Base-by-base conservation (phyloP, 164 flowering plant species). In the Cinnamomum chago region DNA sequence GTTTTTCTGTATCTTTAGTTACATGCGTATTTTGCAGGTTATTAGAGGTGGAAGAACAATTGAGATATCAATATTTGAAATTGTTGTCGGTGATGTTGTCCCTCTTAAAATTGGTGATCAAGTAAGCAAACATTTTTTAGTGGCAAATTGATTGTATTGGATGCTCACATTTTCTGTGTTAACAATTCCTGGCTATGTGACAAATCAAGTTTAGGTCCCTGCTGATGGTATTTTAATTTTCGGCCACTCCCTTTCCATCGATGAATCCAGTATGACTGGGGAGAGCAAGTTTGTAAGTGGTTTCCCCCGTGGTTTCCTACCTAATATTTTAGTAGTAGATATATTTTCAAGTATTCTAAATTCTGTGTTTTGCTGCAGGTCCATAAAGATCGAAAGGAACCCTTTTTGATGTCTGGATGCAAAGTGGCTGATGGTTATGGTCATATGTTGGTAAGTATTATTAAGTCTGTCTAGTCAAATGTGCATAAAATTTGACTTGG, bases 371-470 rank as follows among this genome's bases (percentile, higher is more conserved):
- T 30, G 35, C 35, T 30, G 35, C 35, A 30, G 35, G 35, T 30
- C 35, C 86, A 86, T 75, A 94, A 96, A 77, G 90, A 90, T 79
- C 70, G 88, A 10, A 94, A 82, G 83, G 73, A 86, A 9, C 99
- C 98, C 14, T 94, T 94, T 85, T 71, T 96, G 65, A 92, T 96
- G 97, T 91, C 99, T 80, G 99, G 99, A 64, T 91, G 97, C 87
- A 96, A 94, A 80, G 92, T 96, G 40, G 99, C 97, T 58, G 99
- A 96, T 90, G 98, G 99, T 14, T 90, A 80, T 83, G 99, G 99
- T 65, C 85, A 83, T 66, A 92, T 96, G 97, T 85, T 96, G 95
- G 99, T 96, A 89, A 86, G 75, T 3, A 70, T 40, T 23, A 2
- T 11, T 50, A 14, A 52, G 18, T 17, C 14, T 13, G 14, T 52